These are phyloP conservation scores for Tricholoma furcatifolium DNA, from an alignment of 768 basidiomycete species.

Conservation along the genomic window DNA sequence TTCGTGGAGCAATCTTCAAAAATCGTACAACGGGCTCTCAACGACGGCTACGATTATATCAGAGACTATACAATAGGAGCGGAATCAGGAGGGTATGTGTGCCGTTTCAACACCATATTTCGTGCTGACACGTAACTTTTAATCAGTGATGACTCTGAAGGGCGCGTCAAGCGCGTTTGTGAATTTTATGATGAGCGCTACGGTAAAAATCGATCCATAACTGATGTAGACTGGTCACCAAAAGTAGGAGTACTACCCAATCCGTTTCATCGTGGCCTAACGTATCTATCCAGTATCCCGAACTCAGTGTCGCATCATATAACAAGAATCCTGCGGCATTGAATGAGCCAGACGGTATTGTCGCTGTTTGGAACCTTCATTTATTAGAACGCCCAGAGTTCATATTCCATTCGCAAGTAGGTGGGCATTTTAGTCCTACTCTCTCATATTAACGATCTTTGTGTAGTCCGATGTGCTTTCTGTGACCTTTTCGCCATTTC, in stretches of 20 bases:
- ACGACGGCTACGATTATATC: conserved; percentile 95
- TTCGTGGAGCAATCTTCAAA: conserved; percentile 95
- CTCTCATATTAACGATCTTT: conserved; percentile 11
- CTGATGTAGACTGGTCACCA: conserved; percentile 96
- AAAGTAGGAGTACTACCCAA: conserved; percentile 53
- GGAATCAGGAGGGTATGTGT: conserved; percentile 76
- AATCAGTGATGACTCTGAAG: conserved; percentile 84
- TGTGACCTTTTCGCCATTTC: conserved; percentile 95
- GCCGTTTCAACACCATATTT: neutral
- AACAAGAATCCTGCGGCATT: conserved; percentile 94
- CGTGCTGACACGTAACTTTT: neutral
- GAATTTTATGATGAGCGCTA: conserved; percentile 91
- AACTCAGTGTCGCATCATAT: conserved; percentile 93
- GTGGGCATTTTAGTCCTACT: conserved; percentile 23
- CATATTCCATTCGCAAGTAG: conserved; percentile 95
- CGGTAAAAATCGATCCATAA: conserved; percentile 92
- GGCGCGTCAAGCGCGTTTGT: conserved; percentile 90
- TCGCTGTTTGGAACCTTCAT: conserved; percentile 97
- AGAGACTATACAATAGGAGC: conserved; percentile 93
- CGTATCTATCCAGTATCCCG: conserved; percentile 72
- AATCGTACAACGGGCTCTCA: conserved; percentile 91
- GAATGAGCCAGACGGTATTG: conserved; percentile 96
- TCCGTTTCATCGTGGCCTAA: neutral
- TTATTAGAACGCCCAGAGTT: conserved; percentile 95
- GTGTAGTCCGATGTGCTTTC: conserved; percentile 93